phyloP scores from a whole-genome alignment of 768 basidiomycete genomes.

The Suillus cothurnatus region DNA sequence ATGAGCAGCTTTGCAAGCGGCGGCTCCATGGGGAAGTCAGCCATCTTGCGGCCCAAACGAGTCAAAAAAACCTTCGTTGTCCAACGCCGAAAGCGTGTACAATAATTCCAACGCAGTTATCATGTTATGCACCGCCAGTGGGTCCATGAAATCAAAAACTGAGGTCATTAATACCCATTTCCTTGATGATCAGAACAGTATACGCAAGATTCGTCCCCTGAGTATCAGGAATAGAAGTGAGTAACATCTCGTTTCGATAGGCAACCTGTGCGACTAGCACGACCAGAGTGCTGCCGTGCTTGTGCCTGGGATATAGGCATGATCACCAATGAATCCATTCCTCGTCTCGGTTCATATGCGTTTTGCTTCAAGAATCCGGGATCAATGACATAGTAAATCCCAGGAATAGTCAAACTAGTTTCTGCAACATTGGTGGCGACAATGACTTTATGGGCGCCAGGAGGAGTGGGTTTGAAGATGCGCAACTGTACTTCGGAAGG shows the following conservation, averaged over 20 bases:
- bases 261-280: conserved; percentile 98
- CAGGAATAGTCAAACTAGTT: conserved; percentile 96
- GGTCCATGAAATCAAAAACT: conserved; percentile 99
- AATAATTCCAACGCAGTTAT: conserved; percentile 93
- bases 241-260: conserved; percentile 98
- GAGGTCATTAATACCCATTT: conserved; percentile 98
- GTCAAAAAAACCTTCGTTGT: conserved; percentile 97
- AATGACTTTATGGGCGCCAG: conserved; percentile 97
- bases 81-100: conserved; percentile 93
- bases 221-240: conserved; percentile 96
- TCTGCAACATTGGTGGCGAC: conserved; percentile 99
- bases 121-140: conserved; percentile 96
- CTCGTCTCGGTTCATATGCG: conserved; percentile 94
- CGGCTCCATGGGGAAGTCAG: conserved; percentile 99
- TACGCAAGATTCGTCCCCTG: conserved; percentile 91
- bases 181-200: conserved; percentile 94
- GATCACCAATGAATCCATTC: conserved; percentile 98
- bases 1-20: conserved; percentile 97
- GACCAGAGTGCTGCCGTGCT: conserved; percentile 92
- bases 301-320: conserved; percentile 99
- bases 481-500: conserved; percentile 98
- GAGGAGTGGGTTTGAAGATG: conserved; percentile 97
- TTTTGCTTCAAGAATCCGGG: conserved; percentile 99
- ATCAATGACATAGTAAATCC: conserved; percentile 98
- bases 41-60: conserved; percentile 96